These are phyloP conservation scores for Lichtheimia ramosa DNA, from an alignment of 371 early-diverging fungal genomes.

Conservation along the genomic window DNA sequence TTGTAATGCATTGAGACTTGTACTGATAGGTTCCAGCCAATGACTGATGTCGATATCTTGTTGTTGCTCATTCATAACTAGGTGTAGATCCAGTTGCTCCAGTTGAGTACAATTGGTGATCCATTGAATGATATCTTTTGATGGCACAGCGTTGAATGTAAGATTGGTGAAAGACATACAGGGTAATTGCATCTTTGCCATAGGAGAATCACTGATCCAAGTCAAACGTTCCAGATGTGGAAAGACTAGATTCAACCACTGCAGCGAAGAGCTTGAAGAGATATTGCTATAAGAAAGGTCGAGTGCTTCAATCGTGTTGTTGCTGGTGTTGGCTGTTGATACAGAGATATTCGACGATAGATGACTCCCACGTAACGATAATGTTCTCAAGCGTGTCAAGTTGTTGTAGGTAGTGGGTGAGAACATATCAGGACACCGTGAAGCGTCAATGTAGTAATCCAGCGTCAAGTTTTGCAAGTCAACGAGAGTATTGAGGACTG, in stretches of 20 bases:
- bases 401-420: not conserved
- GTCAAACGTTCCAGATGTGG: not conserved
- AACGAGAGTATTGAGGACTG: not conserved
- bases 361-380: slow-evolving; percentile 8
- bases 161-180: slow-evolving; percentile 3
- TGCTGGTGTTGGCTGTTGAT: not conserved
- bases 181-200: not conserved
- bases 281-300: slow-evolving; percentile 15
- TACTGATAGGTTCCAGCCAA: slow-evolving; percentile 1
- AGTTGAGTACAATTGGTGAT: slow-evolving; percentile 8
- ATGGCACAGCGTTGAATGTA: not conserved
- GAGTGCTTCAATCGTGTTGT: not conserved
- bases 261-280: not conserved
- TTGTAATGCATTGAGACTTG: not conserved
- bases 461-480: slow-evolving; percentile 4
- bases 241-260: not conserved
- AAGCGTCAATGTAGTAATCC: slow-evolving; percentile 8
- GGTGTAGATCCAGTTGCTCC: slow-evolving; percentile 2
- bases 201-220: slow-evolving; percentile 2
- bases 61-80: not conserved
- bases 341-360: not conserved
- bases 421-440: slow-evolving; percentile 4
- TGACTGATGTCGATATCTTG: not conserved
- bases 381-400: not conserved
- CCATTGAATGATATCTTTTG: not conserved